Evolutionary conservation across 225 moss, liverwort and hornwort species (phyloP).

Genomic region (Neckera pumila): DNA sequence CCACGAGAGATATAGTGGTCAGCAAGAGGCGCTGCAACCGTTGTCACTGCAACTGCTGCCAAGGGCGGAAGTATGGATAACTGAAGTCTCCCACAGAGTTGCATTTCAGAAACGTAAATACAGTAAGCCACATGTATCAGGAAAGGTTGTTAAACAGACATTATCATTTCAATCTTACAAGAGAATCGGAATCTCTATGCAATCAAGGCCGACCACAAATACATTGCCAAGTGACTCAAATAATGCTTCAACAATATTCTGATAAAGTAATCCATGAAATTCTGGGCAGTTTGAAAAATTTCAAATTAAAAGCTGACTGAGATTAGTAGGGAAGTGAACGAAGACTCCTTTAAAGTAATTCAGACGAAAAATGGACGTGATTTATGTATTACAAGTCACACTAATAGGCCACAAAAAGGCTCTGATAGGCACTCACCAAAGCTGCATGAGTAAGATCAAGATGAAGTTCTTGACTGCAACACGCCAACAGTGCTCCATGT

Average conservation of each 20-base stretch:
- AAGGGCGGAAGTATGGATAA: constrained; percentile 43
- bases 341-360: not conserved
- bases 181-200: not conserved
- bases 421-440: constrained; percentile 16
- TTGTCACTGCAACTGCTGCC: constrained; percentile 8
- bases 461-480: constrained; percentile 42
- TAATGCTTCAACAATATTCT: not conserved
- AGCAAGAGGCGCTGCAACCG: constrained; percentile 6
- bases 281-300: not conserved
- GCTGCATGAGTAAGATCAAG: constrained; percentile 47
- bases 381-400: not conserved
- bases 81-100: constrained; percentile 4
- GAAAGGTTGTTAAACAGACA: not conserved
- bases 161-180: not conserved
- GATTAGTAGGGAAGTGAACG: not conserved
- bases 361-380: not conserved
- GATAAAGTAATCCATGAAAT: not conserved
- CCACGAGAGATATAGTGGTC: not conserved
- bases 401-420: not conserved
- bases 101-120: constrained; percentile 7
- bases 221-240: not conserved
- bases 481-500: not conserved
- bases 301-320: not conserved
- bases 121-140: not conserved
- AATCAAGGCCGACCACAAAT: not conserved